Conservation (phyloP, 495 filamentous ascomycete species). For the Rhizodiscina lignyota region DNA sequence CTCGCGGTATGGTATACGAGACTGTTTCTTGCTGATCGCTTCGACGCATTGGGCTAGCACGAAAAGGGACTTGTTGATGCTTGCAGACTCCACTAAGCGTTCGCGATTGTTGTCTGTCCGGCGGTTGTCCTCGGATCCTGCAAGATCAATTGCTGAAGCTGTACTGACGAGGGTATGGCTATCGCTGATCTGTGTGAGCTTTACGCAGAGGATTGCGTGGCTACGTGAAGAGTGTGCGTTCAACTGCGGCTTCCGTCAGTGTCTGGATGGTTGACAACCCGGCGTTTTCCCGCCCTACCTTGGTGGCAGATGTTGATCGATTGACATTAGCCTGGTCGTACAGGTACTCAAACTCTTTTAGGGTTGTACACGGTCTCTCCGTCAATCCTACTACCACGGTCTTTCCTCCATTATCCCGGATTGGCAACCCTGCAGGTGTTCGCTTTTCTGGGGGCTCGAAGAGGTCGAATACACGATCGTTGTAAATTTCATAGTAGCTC, state of each 20-base stretch:
- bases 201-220: slow-evolving; percentile 86
- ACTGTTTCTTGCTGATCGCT: slow-evolving; percentile 66
- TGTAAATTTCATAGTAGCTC: slow-evolving; percentile 98
- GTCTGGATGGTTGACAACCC: too few species aligned
- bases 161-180: slow-evolving; percentile 61
- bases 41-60: slow-evolving; percentile 92
- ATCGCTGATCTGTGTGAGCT: slow-evolving; percentile 56
- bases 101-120: slow-evolving; percentile 91
- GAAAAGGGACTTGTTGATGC: slow-evolving; percentile 96
- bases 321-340: slow-evolving; percentile 95
- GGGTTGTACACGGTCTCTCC: slow-evolving; percentile 63
- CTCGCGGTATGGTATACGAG: slow-evolving; percentile 82
- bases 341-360: slow-evolving; percentile 83
- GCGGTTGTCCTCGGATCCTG: slow-evolving; percentile 90
- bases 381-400: slow-evolving; percentile 85
- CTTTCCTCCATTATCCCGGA: slow-evolving; percentile 83
- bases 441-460: slow-evolving; percentile 86
- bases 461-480: slow-evolving; percentile 66
- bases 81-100: slow-evolving; percentile 84
- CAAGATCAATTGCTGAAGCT: slow-evolving; percentile 88
- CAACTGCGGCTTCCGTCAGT: too few species aligned
- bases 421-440: slow-evolving; percentile 63
- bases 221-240: slow-evolving; percentile 90
- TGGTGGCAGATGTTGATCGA: slow-evolving; percentile 80
- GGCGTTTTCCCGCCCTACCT: slow-evolving; percentile 40